phyloP scores from a whole-genome alignment of 1,284 basidiomycete species.

The Tausonia pullulans region DNA sequence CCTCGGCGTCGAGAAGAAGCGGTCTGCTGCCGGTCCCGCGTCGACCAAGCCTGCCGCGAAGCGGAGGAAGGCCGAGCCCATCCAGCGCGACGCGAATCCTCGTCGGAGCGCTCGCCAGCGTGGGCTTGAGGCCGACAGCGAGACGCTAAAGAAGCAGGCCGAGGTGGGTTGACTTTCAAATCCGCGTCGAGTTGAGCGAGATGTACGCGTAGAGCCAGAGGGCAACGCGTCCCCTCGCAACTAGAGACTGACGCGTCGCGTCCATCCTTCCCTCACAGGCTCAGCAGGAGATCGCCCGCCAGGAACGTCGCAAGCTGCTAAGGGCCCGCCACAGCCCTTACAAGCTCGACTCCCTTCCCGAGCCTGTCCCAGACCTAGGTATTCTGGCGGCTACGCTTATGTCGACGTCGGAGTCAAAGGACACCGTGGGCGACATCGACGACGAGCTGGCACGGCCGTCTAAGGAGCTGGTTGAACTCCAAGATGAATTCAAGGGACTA shows the following conservation, averaged over 20 bases:
- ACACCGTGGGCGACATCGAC: neutral
- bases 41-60: neutral
- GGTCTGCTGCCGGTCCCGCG: neutral
- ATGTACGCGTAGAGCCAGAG: neutral
- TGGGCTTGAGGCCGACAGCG: constrained; percentile 12
- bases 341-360: constrained; percentile 12
- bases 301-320: neutral
- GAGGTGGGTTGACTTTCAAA: neutral
- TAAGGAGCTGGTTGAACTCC: constrained; percentile 6
- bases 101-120: constrained; percentile 3
- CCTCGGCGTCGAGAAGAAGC: constrained; percentile 3
- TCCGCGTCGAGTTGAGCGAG: neutral
- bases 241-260: neutral
- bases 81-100: neutral
- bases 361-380: neutral
- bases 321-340: constrained; percentile 13
- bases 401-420: neutral
- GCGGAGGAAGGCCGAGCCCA: neutral
- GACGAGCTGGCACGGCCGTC: constrained; percentile 1
- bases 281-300: neutral
- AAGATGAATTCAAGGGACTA: neutral
- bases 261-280: no score
- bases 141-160: constrained; percentile 1
- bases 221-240: neutral
- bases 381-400: neutral